Evolutionary conservation across 2,329 filamentous ascomycete genomes (phyloP).

Genomic region (Ilyonectria destructans): DNA sequence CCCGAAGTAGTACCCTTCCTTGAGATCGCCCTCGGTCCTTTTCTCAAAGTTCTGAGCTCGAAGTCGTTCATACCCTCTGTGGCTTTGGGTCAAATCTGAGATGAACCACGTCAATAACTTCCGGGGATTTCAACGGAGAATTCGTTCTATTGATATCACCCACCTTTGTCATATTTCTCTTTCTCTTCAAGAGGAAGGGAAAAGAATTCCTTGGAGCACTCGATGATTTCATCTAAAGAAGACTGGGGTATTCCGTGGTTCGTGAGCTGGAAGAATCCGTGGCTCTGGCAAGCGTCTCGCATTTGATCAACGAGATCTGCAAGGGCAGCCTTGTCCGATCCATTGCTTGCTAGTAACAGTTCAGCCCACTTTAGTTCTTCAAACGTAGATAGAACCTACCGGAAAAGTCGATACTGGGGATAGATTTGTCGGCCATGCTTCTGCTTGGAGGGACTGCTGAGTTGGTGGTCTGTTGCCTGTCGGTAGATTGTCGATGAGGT

Average conservation of each 20-base stretch:
- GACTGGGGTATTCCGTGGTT: conserved; percentile 26
- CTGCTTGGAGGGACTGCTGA: background rate
- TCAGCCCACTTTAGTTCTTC: background rate
- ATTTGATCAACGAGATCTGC: conserved; percentile 10
- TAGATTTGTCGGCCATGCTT: conserved; percentile 1
- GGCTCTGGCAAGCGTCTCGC: conserved; percentile 14
- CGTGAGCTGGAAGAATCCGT: conserved; percentile 32
- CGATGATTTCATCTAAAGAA: conserved; percentile 15
- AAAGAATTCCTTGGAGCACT: conserved; percentile 19
- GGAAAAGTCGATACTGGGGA: conserved; percentile 29
- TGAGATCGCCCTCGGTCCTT: conserved; percentile 25
- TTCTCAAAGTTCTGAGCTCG: conserved; percentile 35
- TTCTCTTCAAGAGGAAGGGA: conserved; percentile 19
- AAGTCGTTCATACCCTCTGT: conserved; percentile 30
- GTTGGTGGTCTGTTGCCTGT: no score
- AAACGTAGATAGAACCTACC: background rate
- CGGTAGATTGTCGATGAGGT: no score
- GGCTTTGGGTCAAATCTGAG: conserved; percentile 9
- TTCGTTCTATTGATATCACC: no score
- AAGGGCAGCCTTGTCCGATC: background rate
- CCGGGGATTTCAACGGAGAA: background rate
- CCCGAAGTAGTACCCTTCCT: conserved; percentile 30
- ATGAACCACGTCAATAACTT: background rate
- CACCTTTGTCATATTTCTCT: conserved; percentile 29
- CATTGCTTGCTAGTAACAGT: background rate